These are phyloP conservation scores for Houttuynia cordata DNA, from an alignment of 164 flowering plant species.

Conservation along the genomic window DNA sequence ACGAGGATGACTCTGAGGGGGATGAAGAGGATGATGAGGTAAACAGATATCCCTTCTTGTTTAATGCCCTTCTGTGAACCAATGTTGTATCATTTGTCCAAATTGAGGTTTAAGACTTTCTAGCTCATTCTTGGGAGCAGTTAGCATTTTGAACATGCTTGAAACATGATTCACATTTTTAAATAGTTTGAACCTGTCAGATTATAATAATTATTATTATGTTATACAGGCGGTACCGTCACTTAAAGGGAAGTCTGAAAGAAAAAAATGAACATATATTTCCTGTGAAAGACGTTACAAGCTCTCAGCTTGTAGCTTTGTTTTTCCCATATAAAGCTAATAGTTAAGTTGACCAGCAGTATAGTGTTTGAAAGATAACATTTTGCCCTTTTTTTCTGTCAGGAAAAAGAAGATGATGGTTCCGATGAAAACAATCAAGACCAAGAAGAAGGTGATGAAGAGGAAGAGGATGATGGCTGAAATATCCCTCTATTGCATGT, in stretches of 20 bases:
- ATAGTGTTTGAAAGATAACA: too few species aligned
- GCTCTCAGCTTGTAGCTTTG: not conserved
- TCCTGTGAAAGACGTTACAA: not conserved
- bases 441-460: constrained; percentile 17
- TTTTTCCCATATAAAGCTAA: not conserved
- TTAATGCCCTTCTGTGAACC: not conserved
- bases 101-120: not conserved
- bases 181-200: too few species aligned
- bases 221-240: too few species aligned
- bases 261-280: not conserved
- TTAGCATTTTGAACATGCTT: not conserved
- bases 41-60: not conserved
- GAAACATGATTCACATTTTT: too few species aligned
- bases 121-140: not conserved
- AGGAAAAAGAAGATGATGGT: constrained; percentile 18
- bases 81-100: not conserved
- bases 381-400: not conserved
- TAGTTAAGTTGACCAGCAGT: not conserved
- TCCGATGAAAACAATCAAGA: constrained; percentile 10
- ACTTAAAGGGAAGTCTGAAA: not conserved
- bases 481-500: constrained; percentile 1
- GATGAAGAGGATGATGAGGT: constrained; percentile 22
- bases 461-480: constrained; percentile 20
- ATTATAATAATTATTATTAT: too few species aligned
- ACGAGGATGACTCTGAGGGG: constrained; percentile 33